These are phyloP conservation scores for Aurantiochytrium sp. DNA, from an alignment of 108 stramenopile genomes.

Conservation along the genomic window DNA sequence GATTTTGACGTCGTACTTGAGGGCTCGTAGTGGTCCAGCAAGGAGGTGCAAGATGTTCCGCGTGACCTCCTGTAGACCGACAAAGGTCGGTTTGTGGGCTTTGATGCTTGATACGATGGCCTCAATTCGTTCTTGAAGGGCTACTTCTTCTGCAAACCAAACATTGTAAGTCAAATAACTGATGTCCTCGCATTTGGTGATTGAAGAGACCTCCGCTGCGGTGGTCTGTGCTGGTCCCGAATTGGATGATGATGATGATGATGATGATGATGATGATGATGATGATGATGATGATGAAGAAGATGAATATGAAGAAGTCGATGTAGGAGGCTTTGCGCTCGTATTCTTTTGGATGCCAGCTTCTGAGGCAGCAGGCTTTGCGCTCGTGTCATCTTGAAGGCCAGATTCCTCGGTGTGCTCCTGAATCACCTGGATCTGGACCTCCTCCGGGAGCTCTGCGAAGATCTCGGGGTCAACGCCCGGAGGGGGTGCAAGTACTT, in stretches of 20 bases:
- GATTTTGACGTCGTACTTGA: background rate
- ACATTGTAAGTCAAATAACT: background rate
- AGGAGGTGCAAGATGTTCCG: background rate
- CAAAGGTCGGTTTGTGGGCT: background rate
- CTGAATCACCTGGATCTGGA: background rate
- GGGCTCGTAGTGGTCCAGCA: background rate
- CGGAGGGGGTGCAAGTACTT: background rate
- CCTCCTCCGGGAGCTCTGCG: background rate
- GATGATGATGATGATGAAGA: background rate
- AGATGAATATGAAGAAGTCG: background rate
- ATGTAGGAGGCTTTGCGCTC: background rate
- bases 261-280: background rate
- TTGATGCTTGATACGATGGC: background rate
- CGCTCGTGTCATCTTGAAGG: no score
- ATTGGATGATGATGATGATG: background rate
- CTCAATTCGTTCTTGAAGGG: background rate
- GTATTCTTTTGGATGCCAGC: no score
- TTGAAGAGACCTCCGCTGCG: background rate
- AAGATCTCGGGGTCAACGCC: background rate
- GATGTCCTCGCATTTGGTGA: background rate
- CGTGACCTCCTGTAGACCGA: conserved; percentile 2
- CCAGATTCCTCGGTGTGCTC: background rate
- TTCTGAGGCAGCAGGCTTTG: no score
- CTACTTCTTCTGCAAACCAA: background rate
- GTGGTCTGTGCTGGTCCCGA: background rate